Conservation (phyloP, 148 eudicot species). For the Linanthus parryae region DNA sequence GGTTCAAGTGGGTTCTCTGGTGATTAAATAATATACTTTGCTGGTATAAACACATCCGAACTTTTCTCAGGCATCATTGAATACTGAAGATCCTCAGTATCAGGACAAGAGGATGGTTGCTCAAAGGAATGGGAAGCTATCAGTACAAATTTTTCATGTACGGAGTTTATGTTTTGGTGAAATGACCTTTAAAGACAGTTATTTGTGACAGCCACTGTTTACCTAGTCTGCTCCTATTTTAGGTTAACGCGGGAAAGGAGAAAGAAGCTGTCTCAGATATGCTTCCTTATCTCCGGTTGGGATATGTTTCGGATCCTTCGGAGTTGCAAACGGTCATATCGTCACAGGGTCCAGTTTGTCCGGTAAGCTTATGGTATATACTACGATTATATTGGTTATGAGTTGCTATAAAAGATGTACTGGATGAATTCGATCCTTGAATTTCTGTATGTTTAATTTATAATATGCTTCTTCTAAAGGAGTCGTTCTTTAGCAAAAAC, state of each 20-base stretch:
- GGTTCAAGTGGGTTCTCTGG: neutral
- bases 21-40: too few species aligned
- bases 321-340: constrained; percentile 92
- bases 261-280: constrained; percentile 81
- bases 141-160: constrained; percentile 75
- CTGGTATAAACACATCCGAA: neutral
- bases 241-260: constrained; percentile 90
- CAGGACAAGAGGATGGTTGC: constrained; percentile 99
- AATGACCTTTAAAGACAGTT: neutral
- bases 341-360: constrained; percentile 94
- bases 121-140: constrained; percentile 82
- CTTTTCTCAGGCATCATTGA: constrained; percentile 66
- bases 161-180: constrained; percentile 9
- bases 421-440: neutral
- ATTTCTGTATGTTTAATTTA: too few species aligned
- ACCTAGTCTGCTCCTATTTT: constrained; percentile 15
- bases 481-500: too few species aligned
- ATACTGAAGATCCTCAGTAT: constrained; percentile 95
- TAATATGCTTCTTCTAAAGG: too few species aligned
- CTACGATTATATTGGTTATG: neutral
- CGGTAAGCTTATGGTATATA: constrained; percentile 37
- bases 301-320: constrained; percentile 95
- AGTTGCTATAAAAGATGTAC: too few species aligned
- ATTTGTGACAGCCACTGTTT: neutral
- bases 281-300: constrained; percentile 90